Base-by-base conservation (phyloP, 2,329 filamentous ascomycete genomes). In the Apiospora koreana region DNA sequence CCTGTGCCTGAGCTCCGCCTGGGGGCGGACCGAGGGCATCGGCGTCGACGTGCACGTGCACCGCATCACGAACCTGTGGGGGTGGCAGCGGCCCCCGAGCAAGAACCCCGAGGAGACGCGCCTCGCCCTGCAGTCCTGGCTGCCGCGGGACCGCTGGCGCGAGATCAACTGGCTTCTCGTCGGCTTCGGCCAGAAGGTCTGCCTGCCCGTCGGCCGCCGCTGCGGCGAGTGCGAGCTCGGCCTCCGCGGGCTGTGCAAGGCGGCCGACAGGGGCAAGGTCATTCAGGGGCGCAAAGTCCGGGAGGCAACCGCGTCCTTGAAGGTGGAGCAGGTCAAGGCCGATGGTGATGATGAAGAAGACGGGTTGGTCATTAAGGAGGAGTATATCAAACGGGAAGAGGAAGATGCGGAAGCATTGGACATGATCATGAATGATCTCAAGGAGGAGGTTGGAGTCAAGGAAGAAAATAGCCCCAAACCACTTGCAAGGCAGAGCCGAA, bases 11-110 rank as follows among this genome's bases (percentile, higher is more conserved):
- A 92, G 91, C 65, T 92, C 92, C 0, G 93, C 77, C 87, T 90
- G 88, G 88, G 81, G 83, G 75, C 83, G 84, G 43, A 88, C 87
- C 69, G 85, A 89, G 77, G 95, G 95, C 9, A 97, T 98, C 73
- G 95, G 95, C 35, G 95, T 98, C 66, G 95, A 98, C 80, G 94
- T 97, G 6, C 95, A 98, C 81, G 95, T 98, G 3, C 95, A 97
- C 82, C 92, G 95, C 69, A 97, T 98, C 81, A 95, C 94, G 68
- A 97, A 97, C 82, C 85, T 97, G 38, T 97, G 94, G 94, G 93
- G 93, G 3, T 98, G 95, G 95, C 89, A 97, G 79, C 89, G 89
- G 79, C 95, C 92, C 2, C 10, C 14, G 41, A 43, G 41, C 41
- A 91, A 89, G 76, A 92, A 85, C 16, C 95, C 95, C 0, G 95